A percentile compares a stretch with the other conserved stretches of the same genome.
These are phyloP conservation scores for Linderina pennispora DNA, from an alignment of 192 early-diverging fungal species.

Conservation along the genomic window DNA sequence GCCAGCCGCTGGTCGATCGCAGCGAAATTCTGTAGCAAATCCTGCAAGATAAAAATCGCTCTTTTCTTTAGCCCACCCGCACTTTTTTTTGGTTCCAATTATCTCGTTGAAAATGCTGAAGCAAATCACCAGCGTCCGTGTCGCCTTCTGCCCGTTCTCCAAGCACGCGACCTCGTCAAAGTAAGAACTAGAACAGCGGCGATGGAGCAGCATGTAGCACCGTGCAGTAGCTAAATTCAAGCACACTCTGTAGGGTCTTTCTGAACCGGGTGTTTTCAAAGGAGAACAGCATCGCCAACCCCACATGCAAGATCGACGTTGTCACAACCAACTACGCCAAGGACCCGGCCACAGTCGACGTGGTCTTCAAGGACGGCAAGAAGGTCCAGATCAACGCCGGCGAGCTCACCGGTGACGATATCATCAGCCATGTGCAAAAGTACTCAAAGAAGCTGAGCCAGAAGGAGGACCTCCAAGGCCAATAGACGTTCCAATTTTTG, in stretches of 20 bases:
- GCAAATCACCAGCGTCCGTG: constrained; percentile 35
- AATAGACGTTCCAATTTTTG: neutral
- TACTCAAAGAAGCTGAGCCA: constrained; percentile 40
- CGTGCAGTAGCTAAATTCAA: too few relatives aligned
- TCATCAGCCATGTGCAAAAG: constrained; percentile 28
- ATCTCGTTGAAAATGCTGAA: too few relatives aligned
- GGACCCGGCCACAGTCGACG: constrained; percentile 30
- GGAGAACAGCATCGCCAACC: constrained; percentile 34
- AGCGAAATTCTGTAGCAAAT: too few relatives aligned
- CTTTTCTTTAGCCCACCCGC: too few relatives aligned
- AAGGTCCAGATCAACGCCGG: constrained; percentile 24
- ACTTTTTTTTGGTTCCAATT: too few relatives aligned
- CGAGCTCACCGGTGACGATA: constrained; percentile 32
- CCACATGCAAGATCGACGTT: constrained; percentile 40
- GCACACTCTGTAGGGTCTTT: constrained; percentile 32
- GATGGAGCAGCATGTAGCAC: too few relatives aligned
- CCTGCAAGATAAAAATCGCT: too few relatives aligned
- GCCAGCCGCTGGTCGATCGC: too few relatives aligned
- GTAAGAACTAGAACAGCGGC: too few relatives aligned
- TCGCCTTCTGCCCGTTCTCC: constrained; percentile 39
- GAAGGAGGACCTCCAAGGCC: constrained; percentile 40
- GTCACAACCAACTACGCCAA: constrained; percentile 13
- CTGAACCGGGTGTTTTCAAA: constrained; percentile 37
- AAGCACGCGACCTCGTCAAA: constrained; percentile 29
- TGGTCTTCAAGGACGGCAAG: constrained; percentile 43